Percentiles rank a stretch among this genome's conserved stretches.
Conservation (phyloP, 345 rosid species). For the Aethionema arabicum region DNA sequence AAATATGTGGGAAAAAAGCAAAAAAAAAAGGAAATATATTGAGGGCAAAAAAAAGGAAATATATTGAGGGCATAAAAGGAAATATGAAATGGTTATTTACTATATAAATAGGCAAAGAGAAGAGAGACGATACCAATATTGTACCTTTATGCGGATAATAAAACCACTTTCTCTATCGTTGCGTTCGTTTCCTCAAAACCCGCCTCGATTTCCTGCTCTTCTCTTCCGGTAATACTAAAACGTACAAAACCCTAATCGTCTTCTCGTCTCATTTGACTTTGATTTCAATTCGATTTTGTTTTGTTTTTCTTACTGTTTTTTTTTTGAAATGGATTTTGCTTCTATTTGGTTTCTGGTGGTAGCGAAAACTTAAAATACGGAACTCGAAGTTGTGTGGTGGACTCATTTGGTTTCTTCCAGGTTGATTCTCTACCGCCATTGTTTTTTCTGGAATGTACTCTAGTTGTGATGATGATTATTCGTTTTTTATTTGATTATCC, state of each 20-base stretch:
- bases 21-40: too few species aligned
- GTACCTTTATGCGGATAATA: background rate
- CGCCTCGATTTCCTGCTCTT: background rate
- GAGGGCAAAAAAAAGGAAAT: too few species aligned
- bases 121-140: background rate
- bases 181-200: background rate
- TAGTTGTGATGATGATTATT: background rate
- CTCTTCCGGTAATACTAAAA: slow-evolving; percentile 13
- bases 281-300: background rate
- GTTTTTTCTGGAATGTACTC: background rate
- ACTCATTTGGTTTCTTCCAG: slow-evolving; percentile 18
- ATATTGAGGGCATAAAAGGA: too few species aligned
- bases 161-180: background rate
- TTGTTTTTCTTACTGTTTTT: background rate
- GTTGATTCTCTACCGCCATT: slow-evolving; percentile 12
- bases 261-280: background rate
- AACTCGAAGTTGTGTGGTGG: slow-evolving; percentile 17
- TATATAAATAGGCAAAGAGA: slow-evolving; percentile 3
- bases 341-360: background rate
- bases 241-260: slow-evolving; percentile 10
- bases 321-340: background rate
- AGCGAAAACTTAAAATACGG: background rate
- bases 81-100: background rate
- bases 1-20: too few species aligned
- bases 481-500: slow-evolving; percentile 6